phyloP scores from a whole-genome alignment of 257 asterid genomes.

The Capsicum rhomboideum region DNA sequence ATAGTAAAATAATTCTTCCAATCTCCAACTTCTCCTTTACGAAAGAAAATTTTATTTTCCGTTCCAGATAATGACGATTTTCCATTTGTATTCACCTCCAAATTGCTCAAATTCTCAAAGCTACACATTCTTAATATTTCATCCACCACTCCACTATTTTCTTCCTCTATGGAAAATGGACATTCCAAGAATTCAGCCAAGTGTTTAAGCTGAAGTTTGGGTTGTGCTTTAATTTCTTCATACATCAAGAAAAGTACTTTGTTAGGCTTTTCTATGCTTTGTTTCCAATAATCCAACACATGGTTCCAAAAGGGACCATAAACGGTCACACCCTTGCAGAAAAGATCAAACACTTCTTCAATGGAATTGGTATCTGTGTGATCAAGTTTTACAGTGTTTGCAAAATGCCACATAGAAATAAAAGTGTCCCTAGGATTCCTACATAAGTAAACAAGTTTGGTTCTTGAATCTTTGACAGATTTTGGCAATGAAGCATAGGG shows the following conservation, averaged over 20 bases:
- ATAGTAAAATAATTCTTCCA: constrained; percentile 4
- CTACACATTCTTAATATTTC: constrained; percentile 2
- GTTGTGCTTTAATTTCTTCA: no score
- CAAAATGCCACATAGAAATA: no score
- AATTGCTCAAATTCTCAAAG: constrained; percentile 3
- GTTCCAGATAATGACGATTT: neutral
- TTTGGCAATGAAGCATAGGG: neutral
- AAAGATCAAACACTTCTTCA: neutral
- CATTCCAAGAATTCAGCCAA: no score
- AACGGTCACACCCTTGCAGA: neutral
- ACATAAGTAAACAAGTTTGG: no score
- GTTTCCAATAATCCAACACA: neutral
- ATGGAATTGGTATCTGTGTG: no score
- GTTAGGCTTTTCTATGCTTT: constrained; percentile 1
- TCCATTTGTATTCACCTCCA: constrained; percentile 13
- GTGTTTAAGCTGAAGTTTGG: no score
- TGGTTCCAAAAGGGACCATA: constrained; percentile 13
- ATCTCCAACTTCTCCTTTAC: neutral
- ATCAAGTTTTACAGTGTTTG: no score
- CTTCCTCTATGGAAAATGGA: neutral
- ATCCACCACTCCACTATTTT: neutral
- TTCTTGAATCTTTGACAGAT: no score
- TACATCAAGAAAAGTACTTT: neutral
- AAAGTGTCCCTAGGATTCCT: no score
- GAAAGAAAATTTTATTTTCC: neutral